phyloP scores from a whole-genome alignment of 768 basidiomycete genomes.

The Serendipita sp. region DNA sequence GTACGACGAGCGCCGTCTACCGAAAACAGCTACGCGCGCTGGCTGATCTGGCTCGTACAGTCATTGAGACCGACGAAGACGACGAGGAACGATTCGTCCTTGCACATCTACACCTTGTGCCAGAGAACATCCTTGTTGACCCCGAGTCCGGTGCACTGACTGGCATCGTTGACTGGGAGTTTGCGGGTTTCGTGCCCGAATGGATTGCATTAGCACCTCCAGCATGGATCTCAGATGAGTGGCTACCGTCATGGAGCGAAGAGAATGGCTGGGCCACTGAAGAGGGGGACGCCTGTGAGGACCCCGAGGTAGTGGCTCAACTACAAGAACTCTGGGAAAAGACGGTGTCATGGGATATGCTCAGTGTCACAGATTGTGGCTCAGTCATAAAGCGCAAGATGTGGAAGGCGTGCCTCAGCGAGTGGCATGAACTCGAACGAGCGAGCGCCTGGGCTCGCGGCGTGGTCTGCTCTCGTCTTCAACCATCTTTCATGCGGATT shows the following conservation, averaged over 20 bases:
- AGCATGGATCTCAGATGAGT: conserved; percentile 1
- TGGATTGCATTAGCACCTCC: background rate
- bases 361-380: background rate
- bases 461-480: background rate
- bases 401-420: conserved; percentile 3
- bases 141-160: background rate
- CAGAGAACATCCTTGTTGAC: background rate
- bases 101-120: background rate
- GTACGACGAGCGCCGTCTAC: background rate
- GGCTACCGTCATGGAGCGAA: background rate
- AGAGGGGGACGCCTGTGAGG: background rate
- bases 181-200: conserved; percentile 1
- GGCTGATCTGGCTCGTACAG: background rate
- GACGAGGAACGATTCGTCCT: background rate
- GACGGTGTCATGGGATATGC: background rate
- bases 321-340: background rate
- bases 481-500: background rate
- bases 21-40: background rate
- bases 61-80: background rate
- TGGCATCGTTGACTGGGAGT: conserved; percentile 6
- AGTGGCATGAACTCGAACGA: conserved; percentile 1
- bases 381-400: background rate
- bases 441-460: background rate
- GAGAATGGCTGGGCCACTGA: background rate
- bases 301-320: background rate